Conservation (phyloP, 2,329 filamentous ascomycete species). For the Penicillium sp. region DNA sequence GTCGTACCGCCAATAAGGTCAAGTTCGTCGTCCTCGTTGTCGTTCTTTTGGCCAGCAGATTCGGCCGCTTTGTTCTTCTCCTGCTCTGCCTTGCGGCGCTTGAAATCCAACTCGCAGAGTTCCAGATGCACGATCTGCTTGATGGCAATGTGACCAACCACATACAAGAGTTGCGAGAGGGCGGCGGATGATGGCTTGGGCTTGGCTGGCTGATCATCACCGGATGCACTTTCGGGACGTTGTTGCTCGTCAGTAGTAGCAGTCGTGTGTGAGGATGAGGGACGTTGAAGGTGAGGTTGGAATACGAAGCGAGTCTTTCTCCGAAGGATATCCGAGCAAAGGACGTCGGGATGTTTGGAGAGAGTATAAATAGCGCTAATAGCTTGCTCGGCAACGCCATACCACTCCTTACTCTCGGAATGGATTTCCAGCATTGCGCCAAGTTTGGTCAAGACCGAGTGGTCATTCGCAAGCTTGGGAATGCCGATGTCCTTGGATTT, state of each 20-base stretch:
- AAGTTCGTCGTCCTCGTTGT: conserved; percentile 79
- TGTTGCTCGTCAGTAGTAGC: conserved; percentile 38
- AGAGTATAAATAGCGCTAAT: conserved; percentile 93
- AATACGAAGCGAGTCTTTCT: conserved; percentile 86
- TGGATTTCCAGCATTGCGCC: conserved; percentile 83
- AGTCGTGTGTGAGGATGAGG: conserved; percentile 32
- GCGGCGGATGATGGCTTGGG: conserved; percentile 71
- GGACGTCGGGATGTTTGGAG: conserved; percentile 88
- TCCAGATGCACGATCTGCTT: conserved; percentile 99
- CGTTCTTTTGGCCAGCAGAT: conserved; percentile 51
- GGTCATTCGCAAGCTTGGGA: conserved; percentile 85
- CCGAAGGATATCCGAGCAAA: conserved; percentile 88
- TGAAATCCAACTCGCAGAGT: conserved; percentile 96
- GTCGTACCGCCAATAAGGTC: conserved; percentile 97
- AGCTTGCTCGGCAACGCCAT: conserved; percentile 90
- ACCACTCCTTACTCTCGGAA: conserved; percentile 94
- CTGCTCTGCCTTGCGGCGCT: conserved; percentile 75
- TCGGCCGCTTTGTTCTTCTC: conserved; percentile 52
- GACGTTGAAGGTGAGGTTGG: conserved; percentile 45
- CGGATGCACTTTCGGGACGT: conserved; percentile 39
- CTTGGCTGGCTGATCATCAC: conserved; percentile 48
- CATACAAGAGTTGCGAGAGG: conserved; percentile 88
- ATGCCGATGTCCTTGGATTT: conserved; percentile 69
- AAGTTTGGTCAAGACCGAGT: conserved; percentile 80
- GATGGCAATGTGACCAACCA: conserved; percentile 94